phyloP scores from a whole-genome alignment of 2,329 filamentous ascomycete genomes.

The Aspergillus intermedius region DNA sequence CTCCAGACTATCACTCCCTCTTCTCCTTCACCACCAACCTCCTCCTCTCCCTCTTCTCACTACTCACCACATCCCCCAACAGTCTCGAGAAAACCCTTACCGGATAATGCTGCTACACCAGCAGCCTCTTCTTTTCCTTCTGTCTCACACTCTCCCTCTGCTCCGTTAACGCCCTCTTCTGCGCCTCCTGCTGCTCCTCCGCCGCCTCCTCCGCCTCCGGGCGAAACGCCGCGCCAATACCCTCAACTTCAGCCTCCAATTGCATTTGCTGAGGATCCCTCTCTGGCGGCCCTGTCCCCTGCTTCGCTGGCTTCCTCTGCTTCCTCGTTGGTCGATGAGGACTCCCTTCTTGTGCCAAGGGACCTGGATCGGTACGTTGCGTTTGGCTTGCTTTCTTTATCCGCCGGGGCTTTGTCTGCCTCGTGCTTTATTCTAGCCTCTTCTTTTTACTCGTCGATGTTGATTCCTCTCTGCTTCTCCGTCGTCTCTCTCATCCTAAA shows the following conservation, averaged over 20 bases:
- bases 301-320: conserved; percentile 18
- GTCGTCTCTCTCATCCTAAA: neutral
- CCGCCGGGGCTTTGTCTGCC: conserved; percentile 1
- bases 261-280: neutral
- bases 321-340: conserved; percentile 17
- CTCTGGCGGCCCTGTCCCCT: conserved; percentile 7
- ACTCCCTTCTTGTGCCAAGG: conserved; percentile 27
- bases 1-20: neutral
- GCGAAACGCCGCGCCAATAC: conserved; percentile 14
- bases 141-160: conserved; percentile 11
- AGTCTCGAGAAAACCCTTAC: conserved; percentile 51
- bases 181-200: conserved; percentile 15
- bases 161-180: conserved; percentile 31
- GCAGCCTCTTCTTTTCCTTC: neutral
- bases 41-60: neutral
- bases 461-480: neutral
- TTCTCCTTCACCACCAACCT: neutral
- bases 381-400: conserved; percentile 4
- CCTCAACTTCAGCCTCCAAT: conserved; percentile 3
- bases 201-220: conserved; percentile 12
- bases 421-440: neutral
- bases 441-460: neutral
- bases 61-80: conserved; percentile 33
- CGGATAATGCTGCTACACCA: conserved; percentile 33
- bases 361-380: conserved; percentile 36